Evolutionary conservation across 306 rosid genomes (phyloP).

Genomic region (Comarum palustre): DNA sequence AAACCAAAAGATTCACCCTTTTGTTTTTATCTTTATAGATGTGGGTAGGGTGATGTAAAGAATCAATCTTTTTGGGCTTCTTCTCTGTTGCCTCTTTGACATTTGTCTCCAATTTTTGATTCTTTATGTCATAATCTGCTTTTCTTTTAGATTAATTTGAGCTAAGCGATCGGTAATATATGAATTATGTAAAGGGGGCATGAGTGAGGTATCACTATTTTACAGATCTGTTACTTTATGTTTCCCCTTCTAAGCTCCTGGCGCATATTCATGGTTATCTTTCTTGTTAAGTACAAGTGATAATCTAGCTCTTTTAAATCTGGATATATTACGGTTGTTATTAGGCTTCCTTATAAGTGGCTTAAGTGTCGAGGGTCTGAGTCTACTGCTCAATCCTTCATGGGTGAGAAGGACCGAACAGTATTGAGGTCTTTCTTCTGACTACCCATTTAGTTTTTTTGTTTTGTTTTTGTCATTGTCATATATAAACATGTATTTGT

Average conservation of each 20-base stretch:
- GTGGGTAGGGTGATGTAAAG: no score
- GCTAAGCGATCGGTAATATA: neutral
- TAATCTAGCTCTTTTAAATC: neutral
- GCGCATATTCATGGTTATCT: neutral
- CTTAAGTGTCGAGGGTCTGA: neutral
- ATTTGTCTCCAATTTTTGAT: neutral
- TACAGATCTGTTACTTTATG: neutral
- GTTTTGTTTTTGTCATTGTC: neutral
- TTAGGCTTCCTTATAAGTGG: neutral
- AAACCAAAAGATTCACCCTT: no score
- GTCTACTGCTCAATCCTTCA: constrained; percentile 3
- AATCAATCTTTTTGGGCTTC: no score
- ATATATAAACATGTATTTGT: neutral
- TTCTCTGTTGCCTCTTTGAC: no score
- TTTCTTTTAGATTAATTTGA: neutral
- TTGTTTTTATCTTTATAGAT: no score
- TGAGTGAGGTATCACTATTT: neutral
- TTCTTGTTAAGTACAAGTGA: neutral
- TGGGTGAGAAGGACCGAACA: constrained; percentile 1
- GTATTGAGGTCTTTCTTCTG: neutral
- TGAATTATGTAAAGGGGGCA: no score
- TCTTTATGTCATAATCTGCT: neutral
- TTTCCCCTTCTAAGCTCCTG: neutral
- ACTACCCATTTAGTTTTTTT: neutral
- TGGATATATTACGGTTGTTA: neutral